Evolutionary conservation across 2,329 filamentous ascomycete species (phyloP), one percentile per base, ranked within the genome.

Genomic region (Tolypocladium ovalisporum): DNA sequence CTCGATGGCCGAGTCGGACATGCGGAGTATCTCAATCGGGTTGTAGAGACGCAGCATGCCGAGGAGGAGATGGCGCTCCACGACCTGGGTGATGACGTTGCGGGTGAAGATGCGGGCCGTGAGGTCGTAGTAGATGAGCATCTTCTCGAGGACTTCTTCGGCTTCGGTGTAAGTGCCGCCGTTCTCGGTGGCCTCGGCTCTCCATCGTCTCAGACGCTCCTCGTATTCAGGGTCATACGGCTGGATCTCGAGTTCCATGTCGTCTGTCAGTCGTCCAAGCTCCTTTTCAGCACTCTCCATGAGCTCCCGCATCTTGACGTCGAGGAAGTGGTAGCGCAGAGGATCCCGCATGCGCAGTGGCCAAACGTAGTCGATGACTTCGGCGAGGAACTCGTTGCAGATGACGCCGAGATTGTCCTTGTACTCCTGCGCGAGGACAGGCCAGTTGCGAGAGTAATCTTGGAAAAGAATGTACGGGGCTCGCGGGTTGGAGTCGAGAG

Each of bases 91-190:
- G 56, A 80, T 79, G 57, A 78, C 73, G 60, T 80, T 80, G 56
- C 78, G 72, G 34, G 77, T 79, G 58, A 79, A 80, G 54, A 76
- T 77, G 64, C 78, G 76, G 8, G 76, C 76, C 2, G 77, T 78
- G 10, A 80, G 72, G 42, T 80, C 77, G 60, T 80, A 80, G 68
- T 78, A 80, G 60, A 80, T 80, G 55, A 80, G 70, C 78, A 80
- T 80, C 71, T 80, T 80, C 65, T 80, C 78, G 32, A 80, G 63
- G 0, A 80, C 77, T 64, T 80, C 78, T 58, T 80, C 76, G 0
- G 78, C 78, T 58, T 80, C 77, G 2, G 73, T 75, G 62, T 78
- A 80, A 0, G 71, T 72, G 32, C 73, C 75, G 0, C 76, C 77
- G 8, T 79, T 73, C 59, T 73, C 67, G 0, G 73, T 73, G 0